phyloP scores from a whole-genome alignment of 23 red algal species.

The Pyropia haitanensis region DNA sequence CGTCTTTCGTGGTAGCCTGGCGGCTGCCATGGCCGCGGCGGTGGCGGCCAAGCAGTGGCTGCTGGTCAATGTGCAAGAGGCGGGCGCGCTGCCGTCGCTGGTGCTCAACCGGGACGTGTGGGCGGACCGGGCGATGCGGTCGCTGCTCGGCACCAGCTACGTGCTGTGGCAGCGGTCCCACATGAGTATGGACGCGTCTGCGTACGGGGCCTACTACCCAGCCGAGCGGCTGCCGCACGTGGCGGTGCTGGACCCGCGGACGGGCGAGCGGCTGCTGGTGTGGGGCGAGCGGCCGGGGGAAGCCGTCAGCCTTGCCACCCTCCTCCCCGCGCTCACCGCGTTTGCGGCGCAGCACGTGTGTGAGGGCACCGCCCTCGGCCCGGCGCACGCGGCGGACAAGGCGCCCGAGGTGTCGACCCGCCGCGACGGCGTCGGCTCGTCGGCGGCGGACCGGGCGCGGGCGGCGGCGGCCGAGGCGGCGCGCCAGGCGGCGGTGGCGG shows the following conservation, averaged over 20 bases:
- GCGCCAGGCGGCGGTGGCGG: too few species aligned
- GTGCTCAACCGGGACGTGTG: conserved; percentile 57
- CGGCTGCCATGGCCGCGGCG: too few species aligned
- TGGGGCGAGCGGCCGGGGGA: conserved; percentile 5
- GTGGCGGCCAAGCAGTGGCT: background rate
- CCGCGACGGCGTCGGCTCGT: too few species aligned
- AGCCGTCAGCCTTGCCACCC: too few species aligned
- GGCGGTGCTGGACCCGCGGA: conserved; percentile 49
- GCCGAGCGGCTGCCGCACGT: conserved; percentile 29
- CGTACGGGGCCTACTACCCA: conserved; percentile 37
- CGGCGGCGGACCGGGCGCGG: too few species aligned
- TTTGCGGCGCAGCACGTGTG: too few species aligned
- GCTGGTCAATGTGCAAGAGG: background rate
- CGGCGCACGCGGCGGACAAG: too few species aligned
- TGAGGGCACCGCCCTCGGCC: too few species aligned
- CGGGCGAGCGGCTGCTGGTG: conserved; percentile 28
- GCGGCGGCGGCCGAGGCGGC: too few species aligned
- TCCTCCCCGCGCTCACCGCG: too few species aligned
- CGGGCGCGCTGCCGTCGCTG: background rate
- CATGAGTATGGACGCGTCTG: conserved; percentile 10
- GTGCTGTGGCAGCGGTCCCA: conserved; percentile 50
- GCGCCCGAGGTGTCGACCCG: too few species aligned
- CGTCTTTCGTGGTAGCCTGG: too few species aligned
- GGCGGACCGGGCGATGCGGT: conserved; percentile 16
- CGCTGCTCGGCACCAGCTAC: conserved; percentile 25